Percentiles rank a stretch among this genome's conserved stretches.
Conservation (phyloP, 495 filamentous ascomycete species). For the Hapsidospora chrysogenum region DNA sequence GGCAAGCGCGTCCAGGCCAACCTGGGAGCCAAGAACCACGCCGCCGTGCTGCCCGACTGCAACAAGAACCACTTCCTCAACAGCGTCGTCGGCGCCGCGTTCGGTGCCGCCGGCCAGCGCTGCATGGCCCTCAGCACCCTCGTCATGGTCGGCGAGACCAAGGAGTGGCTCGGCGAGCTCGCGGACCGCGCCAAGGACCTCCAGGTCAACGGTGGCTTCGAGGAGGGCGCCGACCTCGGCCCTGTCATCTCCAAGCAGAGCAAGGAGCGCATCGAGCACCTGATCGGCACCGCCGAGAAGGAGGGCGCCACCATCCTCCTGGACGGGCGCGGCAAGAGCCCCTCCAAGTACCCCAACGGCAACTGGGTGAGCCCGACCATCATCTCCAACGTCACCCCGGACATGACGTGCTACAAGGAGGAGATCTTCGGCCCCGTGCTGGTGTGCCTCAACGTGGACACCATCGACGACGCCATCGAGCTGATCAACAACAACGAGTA, state of each 20-base stretch:
- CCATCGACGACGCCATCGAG: constrained; percentile 60
- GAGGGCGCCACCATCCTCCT: constrained; percentile 90
- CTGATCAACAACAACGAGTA: constrained; percentile 50
- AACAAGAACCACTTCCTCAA: constrained; percentile 98
- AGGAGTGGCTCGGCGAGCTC: constrained; percentile 81
- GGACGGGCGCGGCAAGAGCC: constrained; percentile 82
- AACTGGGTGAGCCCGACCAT: constrained; percentile 95
- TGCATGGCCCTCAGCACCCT: constrained; percentile 95
- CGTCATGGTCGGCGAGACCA: constrained; percentile 88
- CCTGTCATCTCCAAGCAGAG: constrained; percentile 90
- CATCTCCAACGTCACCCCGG: constrained; percentile 77
- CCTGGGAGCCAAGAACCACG: constrained; percentile 96
- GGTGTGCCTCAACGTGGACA: constrained; percentile 67
- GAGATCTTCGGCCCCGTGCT: constrained; percentile 97
- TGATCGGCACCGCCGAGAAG: constrained; percentile 78
- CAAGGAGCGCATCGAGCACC: constrained; percentile 71
- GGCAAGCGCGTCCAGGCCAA: constrained; percentile 93
- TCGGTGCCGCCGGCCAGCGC: constrained; percentile 90
- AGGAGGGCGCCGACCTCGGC: constrained; percentile 86
- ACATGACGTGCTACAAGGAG: constrained; percentile 89
- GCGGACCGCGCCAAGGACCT: constrained; percentile 84
- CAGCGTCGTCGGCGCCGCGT: constrained; percentile 85
- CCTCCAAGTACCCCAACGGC: constrained; percentile 85
- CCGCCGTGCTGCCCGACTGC: constrained; percentile 83
- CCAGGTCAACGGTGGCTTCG: constrained; percentile 85